Conservation (phyloP, 306 rosid genomes). For the Luffa acutangula region DNA sequence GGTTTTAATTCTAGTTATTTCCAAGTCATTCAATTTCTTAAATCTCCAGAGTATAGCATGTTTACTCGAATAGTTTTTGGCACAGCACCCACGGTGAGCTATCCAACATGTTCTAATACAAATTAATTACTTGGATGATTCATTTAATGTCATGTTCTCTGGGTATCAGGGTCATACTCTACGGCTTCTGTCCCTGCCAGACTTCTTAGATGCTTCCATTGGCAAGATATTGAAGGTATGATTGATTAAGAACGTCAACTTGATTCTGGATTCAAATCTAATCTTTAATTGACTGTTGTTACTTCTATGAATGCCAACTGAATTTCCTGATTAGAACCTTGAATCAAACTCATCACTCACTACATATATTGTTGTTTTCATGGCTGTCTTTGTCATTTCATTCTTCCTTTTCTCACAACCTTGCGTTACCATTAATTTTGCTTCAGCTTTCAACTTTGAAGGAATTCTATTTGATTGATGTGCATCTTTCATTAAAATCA, state of each 20-base stretch:
- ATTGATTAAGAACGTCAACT: neutral
- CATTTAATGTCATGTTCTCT: neutral
- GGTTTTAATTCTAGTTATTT: constrained; percentile 20
- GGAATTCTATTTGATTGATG: neutral
- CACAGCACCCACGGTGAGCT: constrained; percentile 91
- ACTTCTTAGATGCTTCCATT: constrained; percentile 88
- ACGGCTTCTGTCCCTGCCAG: constrained; percentile 83
- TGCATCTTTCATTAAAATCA: neutral
- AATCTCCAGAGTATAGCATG: constrained; percentile 70
- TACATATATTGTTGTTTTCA: neutral
- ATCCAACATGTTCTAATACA: constrained; percentile 2
- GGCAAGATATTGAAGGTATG: constrained; percentile 84
- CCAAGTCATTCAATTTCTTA: constrained; percentile 95
- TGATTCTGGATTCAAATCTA: neutral
- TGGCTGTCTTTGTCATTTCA: neutral
- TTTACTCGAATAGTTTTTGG: constrained; percentile 88
- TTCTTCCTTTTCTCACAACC: neutral
- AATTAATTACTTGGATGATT: neutral
- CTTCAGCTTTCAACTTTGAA: constrained; percentile 1
- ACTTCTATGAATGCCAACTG: neutral
- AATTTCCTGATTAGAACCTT: neutral
- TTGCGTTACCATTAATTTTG: neutral
- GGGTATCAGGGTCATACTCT: constrained; percentile 80
- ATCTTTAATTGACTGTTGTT: neutral
- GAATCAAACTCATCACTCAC: neutral